phyloP scores from a whole-genome alignment of 371 early-diverging fungal genomes.

The Rhizopus delemar region DNA sequence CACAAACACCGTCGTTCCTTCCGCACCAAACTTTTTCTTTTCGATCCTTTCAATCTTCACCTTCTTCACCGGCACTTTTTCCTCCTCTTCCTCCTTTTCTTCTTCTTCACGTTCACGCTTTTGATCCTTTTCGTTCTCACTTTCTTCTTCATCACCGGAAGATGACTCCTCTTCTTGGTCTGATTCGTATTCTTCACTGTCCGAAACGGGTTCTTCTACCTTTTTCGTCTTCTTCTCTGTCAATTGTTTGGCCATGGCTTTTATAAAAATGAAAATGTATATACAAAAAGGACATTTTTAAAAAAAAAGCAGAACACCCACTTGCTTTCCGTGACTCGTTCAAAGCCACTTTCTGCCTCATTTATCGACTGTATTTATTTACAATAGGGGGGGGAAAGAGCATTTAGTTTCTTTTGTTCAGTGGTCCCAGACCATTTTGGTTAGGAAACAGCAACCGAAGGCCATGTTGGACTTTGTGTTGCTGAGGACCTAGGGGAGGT shows the following conservation, averaged over 20 bases:
- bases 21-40: conserved; percentile 38
- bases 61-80: conserved; percentile 49
- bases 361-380: not conserved
- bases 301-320: not conserved
- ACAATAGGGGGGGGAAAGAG: too few species aligned
- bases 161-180: conserved; percentile 4
- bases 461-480: conserved; percentile 21
- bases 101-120: conserved; percentile 18
- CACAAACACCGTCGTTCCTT: conserved; percentile 61
- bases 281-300: not conserved
- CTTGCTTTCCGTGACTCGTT: not conserved
- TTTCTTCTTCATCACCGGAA: conserved; percentile 27
- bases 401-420: not conserved
- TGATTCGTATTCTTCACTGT: conserved; percentile 2
- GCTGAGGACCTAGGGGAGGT: conserved; percentile 19
- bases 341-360: conserved; percentile 4
- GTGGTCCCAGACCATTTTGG: conserved; percentile 16
- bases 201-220: conserved; percentile 4
- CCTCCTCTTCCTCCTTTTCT: conserved; percentile 25
- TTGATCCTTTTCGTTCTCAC: conserved; percentile 29
- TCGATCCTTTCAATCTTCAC: conserved; percentile 47
- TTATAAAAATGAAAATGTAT: not conserved
- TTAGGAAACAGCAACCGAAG: conserved; percentile 21
- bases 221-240: conserved; percentile 1
- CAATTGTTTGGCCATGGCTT: not conserved